These are phyloP conservation scores for Kuraishia borneana DNA, from an alignment of 805 yeast genomes.

Conservation along the genomic window DNA sequence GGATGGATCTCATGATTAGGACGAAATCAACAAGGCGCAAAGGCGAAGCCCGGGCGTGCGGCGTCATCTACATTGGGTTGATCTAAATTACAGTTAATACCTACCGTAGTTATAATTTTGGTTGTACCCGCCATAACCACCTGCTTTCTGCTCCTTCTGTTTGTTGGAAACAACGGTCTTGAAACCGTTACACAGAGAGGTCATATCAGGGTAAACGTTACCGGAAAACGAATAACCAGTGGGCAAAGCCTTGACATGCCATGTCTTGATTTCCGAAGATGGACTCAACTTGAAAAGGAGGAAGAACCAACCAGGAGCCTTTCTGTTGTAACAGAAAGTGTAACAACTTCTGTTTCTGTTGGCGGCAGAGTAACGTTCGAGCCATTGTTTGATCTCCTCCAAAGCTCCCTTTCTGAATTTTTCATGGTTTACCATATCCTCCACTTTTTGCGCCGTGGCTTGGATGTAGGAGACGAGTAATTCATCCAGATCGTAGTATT, in stretches of 20 bases:
- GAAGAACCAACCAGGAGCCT: slow-evolving; percentile 88
- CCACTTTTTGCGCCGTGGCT: slow-evolving; percentile 71
- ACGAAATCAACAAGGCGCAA: not conserved
- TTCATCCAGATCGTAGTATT: slow-evolving; percentile 86
- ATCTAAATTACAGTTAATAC: too few species aligned
- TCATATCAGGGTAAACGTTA: slow-evolving; percentile 82
- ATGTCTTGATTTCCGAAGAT: slow-evolving; percentile 55
- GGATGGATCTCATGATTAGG: not conserved
- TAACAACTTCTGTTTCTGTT: slow-evolving; percentile 85
- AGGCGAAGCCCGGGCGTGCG: not conserved
- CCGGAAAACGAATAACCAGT: slow-evolving; percentile 75
- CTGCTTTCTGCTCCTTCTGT: not conserved
- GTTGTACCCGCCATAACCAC: slow-evolving; percentile 3
- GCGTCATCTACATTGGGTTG: too few species aligned
- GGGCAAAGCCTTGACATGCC: slow-evolving; percentile 89
- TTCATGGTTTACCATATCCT: slow-evolving; percentile 77
- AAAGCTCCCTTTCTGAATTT: slow-evolving; percentile 77
- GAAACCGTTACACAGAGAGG: slow-evolving; percentile 87
- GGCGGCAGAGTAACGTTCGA: slow-evolving; percentile 82
- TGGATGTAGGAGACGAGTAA: slow-evolving; percentile 79
- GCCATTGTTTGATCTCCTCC: slow-evolving; percentile 75
- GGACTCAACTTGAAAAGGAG: slow-evolving; percentile 77
- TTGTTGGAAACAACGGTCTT: slow-evolving; percentile 33
- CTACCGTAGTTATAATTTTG: slow-evolving; percentile 3
- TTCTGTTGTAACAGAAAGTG: slow-evolving; percentile 83